Evolutionary conservation across 306 rosid genomes (phyloP).

Genomic region (Benincasa hispida): DNA sequence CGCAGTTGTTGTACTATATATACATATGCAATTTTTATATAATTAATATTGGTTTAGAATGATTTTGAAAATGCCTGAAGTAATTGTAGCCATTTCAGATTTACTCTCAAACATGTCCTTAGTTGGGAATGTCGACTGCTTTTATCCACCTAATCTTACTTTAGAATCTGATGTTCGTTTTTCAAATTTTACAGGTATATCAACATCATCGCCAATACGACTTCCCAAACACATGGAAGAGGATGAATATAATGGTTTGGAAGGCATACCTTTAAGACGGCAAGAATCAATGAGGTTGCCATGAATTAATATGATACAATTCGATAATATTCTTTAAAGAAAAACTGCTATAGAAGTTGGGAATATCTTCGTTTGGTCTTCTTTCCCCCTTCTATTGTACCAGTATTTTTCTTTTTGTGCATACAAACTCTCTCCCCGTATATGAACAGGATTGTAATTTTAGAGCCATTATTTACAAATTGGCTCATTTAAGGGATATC

Average conservation of each 20-base stretch:
- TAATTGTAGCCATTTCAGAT: too few species aligned
- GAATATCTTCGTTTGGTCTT: not conserved
- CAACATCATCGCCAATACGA: slow-evolving; percentile 21
- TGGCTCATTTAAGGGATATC: not conserved
- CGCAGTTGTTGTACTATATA: too few species aligned
- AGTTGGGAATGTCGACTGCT: not conserved
- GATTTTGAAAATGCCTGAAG: too few species aligned
- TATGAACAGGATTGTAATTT: slow-evolving; percentile 4
- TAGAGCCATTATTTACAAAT: not conserved
- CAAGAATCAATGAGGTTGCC: slow-evolving; percentile 45
- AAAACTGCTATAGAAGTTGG: not conserved
- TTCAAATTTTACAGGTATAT: slow-evolving; percentile 13
- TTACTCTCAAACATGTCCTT: too few species aligned
- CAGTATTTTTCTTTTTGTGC: not conserved
- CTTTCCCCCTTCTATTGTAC: not conserved
- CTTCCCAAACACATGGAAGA: slow-evolving; percentile 66
- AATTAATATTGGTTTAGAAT: too few species aligned
- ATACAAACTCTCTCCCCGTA: not conserved
- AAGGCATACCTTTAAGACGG: slow-evolving; percentile 89
- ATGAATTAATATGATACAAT: slow-evolving; percentile 17
- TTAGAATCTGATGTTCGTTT: not conserved
- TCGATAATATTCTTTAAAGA: not conserved
- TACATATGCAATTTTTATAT: too few species aligned
- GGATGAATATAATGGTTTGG: slow-evolving; percentile 39
- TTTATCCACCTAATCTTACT: not conserved